Evolutionary conservation across 1,284 basidiomycete species (phyloP), one percentile per base, ranked within the genome.

Genomic region (Cryptococcus floricola): DNA sequence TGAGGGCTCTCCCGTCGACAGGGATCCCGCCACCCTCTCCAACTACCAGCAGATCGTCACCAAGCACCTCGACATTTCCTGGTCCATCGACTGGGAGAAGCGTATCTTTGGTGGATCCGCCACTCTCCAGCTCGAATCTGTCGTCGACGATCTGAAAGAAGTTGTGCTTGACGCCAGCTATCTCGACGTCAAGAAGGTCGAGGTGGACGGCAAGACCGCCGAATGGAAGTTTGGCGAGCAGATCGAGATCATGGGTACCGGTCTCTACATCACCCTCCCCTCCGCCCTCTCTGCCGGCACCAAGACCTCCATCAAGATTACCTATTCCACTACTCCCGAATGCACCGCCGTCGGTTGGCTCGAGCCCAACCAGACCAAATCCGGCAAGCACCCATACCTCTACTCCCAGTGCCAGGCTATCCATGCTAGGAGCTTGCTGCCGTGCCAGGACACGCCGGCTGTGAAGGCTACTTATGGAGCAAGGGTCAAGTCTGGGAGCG

Each of bases 321-420:
- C 66, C 45, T 92, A 92, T 73, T 80, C 81, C 39, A 95, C 93
- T 1, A 90, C 89, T 5, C 79, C 84, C 56, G 79, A 85, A 34
- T 88, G 86, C 72, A 89, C 86, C 12, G 91, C 94, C 1, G 79
- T 98, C n/a, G 94, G 95, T 58, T 98, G 94, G 92, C 82, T 98
- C 34, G 84, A 84, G 39, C 88, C 91, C 64, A 85, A 88, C 60
- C 93, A 97, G 77, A 98, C 94, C 0, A 89, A 91, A 59, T 88
- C 88, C 23, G 90, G 91, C 69, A 79, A 80, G 54, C 87, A 89
- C 76, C 89, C 91, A 8, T 97, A 89, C 78, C 79, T 97, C 39
- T 97, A 96, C 81, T 93, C 89, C 57, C 93, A 98, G 76, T 91
- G 88, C 70, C 93, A 97, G 74, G 91, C 94, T 18, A 94, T 92